phyloP scores from a whole-genome alignment of 2,329 filamentous ascomycete genomes.

The Alternaria sp. region DNA sequence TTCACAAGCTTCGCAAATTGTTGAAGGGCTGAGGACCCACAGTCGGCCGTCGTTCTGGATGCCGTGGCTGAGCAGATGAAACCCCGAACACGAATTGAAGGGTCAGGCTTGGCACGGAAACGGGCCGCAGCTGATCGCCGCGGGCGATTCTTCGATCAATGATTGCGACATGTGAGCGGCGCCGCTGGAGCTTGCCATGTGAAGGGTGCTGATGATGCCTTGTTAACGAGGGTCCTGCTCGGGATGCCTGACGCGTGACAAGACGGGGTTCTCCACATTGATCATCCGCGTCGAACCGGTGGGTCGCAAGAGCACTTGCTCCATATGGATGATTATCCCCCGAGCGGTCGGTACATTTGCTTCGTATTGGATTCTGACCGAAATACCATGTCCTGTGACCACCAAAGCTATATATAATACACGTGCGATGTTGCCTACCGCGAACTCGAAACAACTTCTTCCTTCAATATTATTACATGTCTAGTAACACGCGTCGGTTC shows the following conservation, averaged over 20 bases:
- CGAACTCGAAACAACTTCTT: background rate
- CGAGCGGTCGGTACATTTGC: background rate
- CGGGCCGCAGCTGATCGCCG: slow-evolving; percentile 16
- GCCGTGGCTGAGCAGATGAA: slow-evolving; percentile 26
- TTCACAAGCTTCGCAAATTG: slow-evolving; percentile 4
- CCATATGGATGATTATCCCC: background rate
- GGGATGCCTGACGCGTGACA: background rate
- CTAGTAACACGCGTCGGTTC: background rate
- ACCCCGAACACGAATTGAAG: slow-evolving; percentile 17
- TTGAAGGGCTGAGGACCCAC: slow-evolving; percentile 13
- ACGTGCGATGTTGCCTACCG: background rate
- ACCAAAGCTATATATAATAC: background rate
- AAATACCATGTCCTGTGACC: background rate
- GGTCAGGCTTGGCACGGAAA: slow-evolving; percentile 16
- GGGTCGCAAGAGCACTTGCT: slow-evolving; percentile 8
- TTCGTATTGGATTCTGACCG: background rate
- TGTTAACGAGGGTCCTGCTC: background rate
- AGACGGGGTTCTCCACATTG: slow-evolving; percentile 1
- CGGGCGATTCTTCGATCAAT: background rate
- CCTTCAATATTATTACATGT: background rate
- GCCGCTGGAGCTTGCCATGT: background rate
- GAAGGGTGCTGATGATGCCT: background rate
- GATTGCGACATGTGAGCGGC: slow-evolving; percentile 4
- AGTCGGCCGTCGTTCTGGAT: slow-evolving; percentile 5
- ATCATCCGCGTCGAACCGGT: slow-evolving; percentile 4